Evolutionary conservation across 1,139 yeast genomes (phyloP).

Genomic region (Debaryomyces nepalensis): DNA sequence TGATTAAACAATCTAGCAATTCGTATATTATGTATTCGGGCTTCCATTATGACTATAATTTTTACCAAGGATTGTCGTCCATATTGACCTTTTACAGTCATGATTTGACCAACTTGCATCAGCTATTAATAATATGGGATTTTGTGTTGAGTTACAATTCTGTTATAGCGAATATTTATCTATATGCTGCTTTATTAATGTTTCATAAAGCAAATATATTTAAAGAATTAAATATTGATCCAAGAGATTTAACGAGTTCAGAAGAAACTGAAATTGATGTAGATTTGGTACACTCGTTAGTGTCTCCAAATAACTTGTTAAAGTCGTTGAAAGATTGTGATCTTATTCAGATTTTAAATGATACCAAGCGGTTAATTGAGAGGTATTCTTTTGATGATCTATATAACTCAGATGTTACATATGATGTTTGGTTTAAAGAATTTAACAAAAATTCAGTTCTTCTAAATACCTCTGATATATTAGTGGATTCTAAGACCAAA

Average conservation of each 20-base stretch:
- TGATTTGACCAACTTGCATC: conserved; percentile 57
- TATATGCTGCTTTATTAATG: conserved; percentile 59
- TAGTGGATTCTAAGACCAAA: conserved; percentile 11
- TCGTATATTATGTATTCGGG: conserved; percentile 34
- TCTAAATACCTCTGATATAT: conserved; percentile 27
- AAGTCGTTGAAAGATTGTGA: conserved; percentile 35
- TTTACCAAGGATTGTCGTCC: conserved; percentile 71
- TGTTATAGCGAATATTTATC: conserved; percentile 49
- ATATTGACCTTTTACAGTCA: conserved; percentile 81
- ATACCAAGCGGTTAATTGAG: conserved; percentile 36
- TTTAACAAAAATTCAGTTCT: conserved; percentile 34
- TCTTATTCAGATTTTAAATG: conserved; percentile 40
- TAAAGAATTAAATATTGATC: conserved; percentile 25
- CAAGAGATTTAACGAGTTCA: conserved; percentile 19
- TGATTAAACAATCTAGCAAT: conserved; percentile 46
- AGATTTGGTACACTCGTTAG: conserved; percentile 49
- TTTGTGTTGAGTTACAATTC: conserved; percentile 55
- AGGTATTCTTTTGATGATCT: conserved; percentile 33
- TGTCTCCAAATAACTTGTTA: conserved; percentile 42
- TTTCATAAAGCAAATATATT: conserved; percentile 46
- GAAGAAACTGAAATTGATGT: conserved; percentile 31
- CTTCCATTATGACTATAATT: conserved; percentile 43
- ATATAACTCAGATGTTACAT: conserved; percentile 30
- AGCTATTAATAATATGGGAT: conserved; percentile 65
- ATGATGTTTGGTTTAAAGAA: conserved; percentile 41